Evolutionary conservation across 768 basidiomycete genomes (phyloP), one percentile per base, ranked within the genome.

Genomic region (Phylloporus sp.): DNA sequence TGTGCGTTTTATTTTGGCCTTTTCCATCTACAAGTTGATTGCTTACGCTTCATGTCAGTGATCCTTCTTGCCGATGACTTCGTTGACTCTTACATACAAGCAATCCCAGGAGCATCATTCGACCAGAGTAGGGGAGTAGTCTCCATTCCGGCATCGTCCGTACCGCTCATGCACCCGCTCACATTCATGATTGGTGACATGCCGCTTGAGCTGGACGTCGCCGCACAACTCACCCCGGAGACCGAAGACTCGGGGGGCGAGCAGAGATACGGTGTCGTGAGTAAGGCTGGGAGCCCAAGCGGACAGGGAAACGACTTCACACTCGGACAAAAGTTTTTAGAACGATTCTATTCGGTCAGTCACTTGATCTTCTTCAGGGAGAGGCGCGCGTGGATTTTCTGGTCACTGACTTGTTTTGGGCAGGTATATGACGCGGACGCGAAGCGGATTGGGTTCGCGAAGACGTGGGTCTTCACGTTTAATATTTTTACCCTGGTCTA

Each of bases 251-350:
- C 22, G 7, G 58, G 49, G 13, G 52, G 52, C 2, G 6, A 35
- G 9, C 29, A 39, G 16, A 6, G 29, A 9, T 44, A 38, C 13
- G 45, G 45, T 18, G 29, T 36, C 6, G 47, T 35, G 11, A 60
- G 60, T 6, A 62, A 53, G 22, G 7, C 5, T 43, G 44, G 28
- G 28, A 16, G 20, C 22, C 27, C 6, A 2, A 45, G 42, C n/a
- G 43, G 50, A 11, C 11, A 38, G 2, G 50, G 43, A 4, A 18
- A 38, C 15, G 35, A 50, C 22, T 45, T 45, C 26, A 18, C 48
- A 22, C n/a, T 59, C 24, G 58, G 55, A 28, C 46, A 57, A 31
- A 59, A 47, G 49, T 59, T 56, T 45, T 38, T 56, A 40, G 55
- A 59, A 45, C 38, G 42, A 8, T 59, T 47, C 39, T 59, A 56